Percentiles rank a stretch among this genome's conserved stretches.
Evolutionary conservation across 768 basidiomycete species (phyloP).

Genomic region (Psilocybe subaeruginosa): DNA sequence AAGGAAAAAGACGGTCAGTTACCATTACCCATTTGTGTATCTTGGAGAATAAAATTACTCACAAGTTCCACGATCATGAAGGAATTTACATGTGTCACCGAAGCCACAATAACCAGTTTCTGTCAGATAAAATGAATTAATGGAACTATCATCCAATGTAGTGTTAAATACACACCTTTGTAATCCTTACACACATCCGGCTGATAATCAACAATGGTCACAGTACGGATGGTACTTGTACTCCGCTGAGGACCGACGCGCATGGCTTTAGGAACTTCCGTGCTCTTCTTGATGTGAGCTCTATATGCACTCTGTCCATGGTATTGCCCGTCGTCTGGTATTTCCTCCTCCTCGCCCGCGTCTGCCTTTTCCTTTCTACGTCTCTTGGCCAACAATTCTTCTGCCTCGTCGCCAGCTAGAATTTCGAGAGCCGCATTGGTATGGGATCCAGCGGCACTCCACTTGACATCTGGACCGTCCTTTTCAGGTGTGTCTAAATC

Average conservation of each 20-base stretch:
- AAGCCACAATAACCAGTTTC: constrained; percentile 99
- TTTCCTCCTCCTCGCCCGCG: constrained; percentile 53
- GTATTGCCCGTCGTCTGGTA: constrained; percentile 85
- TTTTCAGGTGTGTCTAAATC: constrained; percentile 53
- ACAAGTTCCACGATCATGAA: constrained; percentile 97
- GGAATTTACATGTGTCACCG: constrained; percentile 98
- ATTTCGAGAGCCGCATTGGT: constrained; percentile 73
- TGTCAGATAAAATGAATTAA: constrained; percentile 30
- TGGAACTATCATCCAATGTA: constrained; percentile 4
- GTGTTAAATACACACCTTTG: constrained; percentile 69
- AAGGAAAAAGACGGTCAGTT: constrained; percentile 10
- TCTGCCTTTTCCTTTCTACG: constrained; percentile 57
- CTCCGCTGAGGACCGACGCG: constrained; percentile 79
- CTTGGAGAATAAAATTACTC: constrained; percentile 34
- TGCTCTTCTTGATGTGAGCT: constrained; percentile 77
- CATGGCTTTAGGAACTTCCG: constrained; percentile 88
- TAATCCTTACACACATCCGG: constrained; percentile 99
- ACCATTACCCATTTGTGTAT: neutral
- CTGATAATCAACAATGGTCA: constrained; percentile 96
- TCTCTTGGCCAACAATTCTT: constrained; percentile 75
- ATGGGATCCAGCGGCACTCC: constrained; percentile 80
- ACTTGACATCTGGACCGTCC: constrained; percentile 73
- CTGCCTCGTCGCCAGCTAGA: constrained; percentile 80
- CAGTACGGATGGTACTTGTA: constrained; percentile 85
- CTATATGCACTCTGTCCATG: constrained; percentile 83